Conservation (phyloP, 2,329 filamentous ascomycete species). For the Sclerotinia nivalis region DNA sequence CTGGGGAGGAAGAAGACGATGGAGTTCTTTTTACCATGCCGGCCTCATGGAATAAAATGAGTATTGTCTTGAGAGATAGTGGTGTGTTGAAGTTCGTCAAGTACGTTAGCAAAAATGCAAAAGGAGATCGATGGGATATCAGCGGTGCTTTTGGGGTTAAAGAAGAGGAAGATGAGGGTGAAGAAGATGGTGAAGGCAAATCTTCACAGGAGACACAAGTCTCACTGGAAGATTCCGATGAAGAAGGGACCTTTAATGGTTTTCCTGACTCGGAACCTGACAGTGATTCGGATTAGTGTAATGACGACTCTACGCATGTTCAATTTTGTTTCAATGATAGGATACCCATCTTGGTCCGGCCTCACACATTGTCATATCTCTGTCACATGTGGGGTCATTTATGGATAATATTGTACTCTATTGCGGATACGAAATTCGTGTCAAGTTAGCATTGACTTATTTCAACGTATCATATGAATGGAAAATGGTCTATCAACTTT, state of each 20-base stretch:
- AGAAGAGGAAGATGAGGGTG: constrained; percentile 51
- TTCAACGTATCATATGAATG: constrained; percentile 16
- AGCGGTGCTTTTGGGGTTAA: constrained; percentile 75
- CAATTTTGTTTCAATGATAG: neutral
- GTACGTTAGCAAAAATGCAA: constrained; percentile 81
- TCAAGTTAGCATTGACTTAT: constrained; percentile 10
- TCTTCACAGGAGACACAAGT: constrained; percentile 36
- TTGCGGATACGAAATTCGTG: constrained; percentile 13
- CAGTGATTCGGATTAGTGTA: constrained; percentile 39
- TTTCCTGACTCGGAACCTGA: constrained; percentile 48
- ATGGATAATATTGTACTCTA: constrained; percentile 4
- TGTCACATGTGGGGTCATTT: constrained; percentile 15
- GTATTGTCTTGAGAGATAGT: constrained; percentile 82
- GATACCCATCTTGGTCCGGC: neutral
- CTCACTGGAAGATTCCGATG: constrained; percentile 46
- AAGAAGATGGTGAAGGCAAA: constrained; percentile 40
- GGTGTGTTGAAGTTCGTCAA: constrained; percentile 93
- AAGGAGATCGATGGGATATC: constrained; percentile 91
- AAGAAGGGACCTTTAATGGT: constrained; percentile 59
- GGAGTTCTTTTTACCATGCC: constrained; percentile 69
- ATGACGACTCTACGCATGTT: neutral
- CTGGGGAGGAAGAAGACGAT: constrained; percentile 68
- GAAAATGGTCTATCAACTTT: neutral
- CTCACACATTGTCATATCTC: constrained; percentile 2
- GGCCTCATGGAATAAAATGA: constrained; percentile 85